Conservation (phyloP, 2,329 filamentous ascomycete species). For the Hymenoscyphus scutula region DNA sequence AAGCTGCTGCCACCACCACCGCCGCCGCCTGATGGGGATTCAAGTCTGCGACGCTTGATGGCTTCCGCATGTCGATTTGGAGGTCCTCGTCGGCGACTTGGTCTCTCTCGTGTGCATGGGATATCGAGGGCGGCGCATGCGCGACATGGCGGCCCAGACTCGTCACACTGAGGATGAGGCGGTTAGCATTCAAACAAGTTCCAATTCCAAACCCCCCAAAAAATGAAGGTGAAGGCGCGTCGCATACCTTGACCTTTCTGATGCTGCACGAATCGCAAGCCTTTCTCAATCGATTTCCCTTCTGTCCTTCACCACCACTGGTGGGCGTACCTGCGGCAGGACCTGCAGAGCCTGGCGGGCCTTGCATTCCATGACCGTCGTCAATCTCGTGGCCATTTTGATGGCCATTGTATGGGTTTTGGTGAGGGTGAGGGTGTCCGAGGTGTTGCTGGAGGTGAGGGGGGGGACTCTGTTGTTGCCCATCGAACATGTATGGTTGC, state of each 20-base stretch:
- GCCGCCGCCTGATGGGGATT: conserved; percentile 20
- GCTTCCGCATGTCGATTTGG: conserved; percentile 66
- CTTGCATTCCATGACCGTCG: conserved; percentile 13
- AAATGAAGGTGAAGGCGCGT: background rate
- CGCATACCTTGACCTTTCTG: conserved; percentile 49
- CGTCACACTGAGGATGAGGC: conserved; percentile 52
- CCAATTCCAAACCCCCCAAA: no score
- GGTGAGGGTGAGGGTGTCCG: conserved; percentile 13
- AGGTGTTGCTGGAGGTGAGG: conserved; percentile 13
- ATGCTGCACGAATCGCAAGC: conserved; percentile 53
- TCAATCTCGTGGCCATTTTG: conserved; percentile 21
- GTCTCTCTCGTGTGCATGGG: conserved; percentile 64
- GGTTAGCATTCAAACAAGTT: background rate
- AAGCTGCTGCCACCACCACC: conserved; percentile 24
- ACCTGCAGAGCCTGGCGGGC: background rate
- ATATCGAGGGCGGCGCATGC: conserved; percentile 64
- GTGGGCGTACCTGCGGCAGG: conserved; percentile 12
- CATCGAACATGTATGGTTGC: conserved; percentile 2
- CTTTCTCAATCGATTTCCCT: conserved; percentile 44
- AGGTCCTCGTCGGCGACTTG: conserved; percentile 61
- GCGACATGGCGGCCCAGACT: conserved; percentile 62
- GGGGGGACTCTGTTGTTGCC: background rate
- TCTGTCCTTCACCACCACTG: conserved; percentile 27
- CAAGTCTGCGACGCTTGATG: conserved; percentile 58
- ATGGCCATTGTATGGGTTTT: conserved; percentile 21